A percentile compares a stretch with the other conserved stretches of the same genome.
phyloP scores from a whole-genome alignment of 2,329 filamentous ascomycete genomes.

The Phyllosticta ampelicida region DNA sequence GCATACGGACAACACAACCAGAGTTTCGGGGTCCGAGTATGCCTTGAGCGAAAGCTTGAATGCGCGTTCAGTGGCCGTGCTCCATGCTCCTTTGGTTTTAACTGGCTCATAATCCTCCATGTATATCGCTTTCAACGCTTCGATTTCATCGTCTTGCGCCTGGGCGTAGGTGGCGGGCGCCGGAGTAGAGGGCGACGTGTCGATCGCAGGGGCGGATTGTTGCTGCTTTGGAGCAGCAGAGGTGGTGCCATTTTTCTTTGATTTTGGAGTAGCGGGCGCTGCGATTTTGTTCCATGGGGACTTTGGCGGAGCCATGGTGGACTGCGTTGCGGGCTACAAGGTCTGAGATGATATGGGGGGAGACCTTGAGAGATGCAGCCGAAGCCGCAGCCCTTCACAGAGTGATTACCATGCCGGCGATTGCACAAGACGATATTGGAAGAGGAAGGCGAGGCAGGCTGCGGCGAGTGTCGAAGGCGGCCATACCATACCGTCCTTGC shows the following conservation, averaged over 20 bases:
- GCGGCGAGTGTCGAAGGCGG: neutral
- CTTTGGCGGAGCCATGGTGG: slow-evolving; percentile 37
- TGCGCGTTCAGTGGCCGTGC: slow-evolving; percentile 68
- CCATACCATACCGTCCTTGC: neutral
- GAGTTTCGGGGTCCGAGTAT: slow-evolving; percentile 60
- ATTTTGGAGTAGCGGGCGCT: slow-evolving; percentile 21
- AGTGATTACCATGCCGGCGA: slow-evolving; percentile 16
- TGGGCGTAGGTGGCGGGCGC: slow-evolving; percentile 59
- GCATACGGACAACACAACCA: slow-evolving; percentile 62
- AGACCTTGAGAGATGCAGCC: slow-evolving; percentile 34
- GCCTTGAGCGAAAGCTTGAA: slow-evolving; percentile 74
- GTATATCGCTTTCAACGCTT: slow-evolving; percentile 79
- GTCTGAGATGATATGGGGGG: slow-evolving; percentile 18
- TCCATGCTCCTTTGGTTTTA: slow-evolving; percentile 68
- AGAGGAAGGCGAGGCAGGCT: neutral
- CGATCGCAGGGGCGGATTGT: slow-evolving; percentile 9
- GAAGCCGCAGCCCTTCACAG: slow-evolving; percentile 37
- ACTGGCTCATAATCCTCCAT: slow-evolving; percentile 76
- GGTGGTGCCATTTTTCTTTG: slow-evolving; percentile 17
- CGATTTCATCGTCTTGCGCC: slow-evolving; percentile 77
- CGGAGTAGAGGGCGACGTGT: slow-evolving; percentile 11
- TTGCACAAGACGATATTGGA: neutral
- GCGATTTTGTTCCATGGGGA: slow-evolving; percentile 31
- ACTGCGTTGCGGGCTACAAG: slow-evolving; percentile 25
- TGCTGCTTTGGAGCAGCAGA: slow-evolving; percentile 19